Percentiles rank a stretch among this genome's conserved stretches.
Conservation (phyloP, 1,139 yeast species). For the Taphrina deformans region DNA sequence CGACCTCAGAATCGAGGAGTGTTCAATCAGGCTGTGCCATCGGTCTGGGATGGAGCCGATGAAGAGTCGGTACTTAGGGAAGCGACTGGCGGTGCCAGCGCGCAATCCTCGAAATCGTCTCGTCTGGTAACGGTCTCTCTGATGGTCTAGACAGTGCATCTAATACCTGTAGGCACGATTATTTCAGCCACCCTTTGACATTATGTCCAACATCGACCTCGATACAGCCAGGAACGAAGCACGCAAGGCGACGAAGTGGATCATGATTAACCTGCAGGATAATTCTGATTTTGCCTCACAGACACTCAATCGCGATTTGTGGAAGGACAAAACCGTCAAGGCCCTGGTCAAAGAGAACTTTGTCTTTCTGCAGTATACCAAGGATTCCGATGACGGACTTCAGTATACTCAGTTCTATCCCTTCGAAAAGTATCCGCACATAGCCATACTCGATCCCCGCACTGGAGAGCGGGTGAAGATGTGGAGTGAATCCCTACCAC, state of each 20-base stretch:
- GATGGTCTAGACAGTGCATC: background rate
- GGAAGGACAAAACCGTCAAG: slow-evolving; percentile 75
- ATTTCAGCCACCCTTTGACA: slow-evolving; percentile 91
- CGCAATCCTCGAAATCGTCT: slow-evolving; percentile 36
- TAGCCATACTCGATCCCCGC: slow-evolving; percentile 88
- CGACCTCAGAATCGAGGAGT: slow-evolving; percentile 34
- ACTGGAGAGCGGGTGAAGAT: slow-evolving; percentile 83
- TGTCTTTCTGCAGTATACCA: slow-evolving; percentile 69
- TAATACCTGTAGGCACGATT: slow-evolving; percentile 71
- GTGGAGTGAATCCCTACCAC: slow-evolving; percentile 57
- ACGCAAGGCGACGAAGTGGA: slow-evolving; percentile 68
- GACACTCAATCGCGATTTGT: slow-evolving; percentile 84
- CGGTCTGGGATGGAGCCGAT: slow-evolving; percentile 41
- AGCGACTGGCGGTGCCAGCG: slow-evolving; percentile 38
- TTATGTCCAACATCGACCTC: slow-evolving; percentile 65
- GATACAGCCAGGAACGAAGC: slow-evolving; percentile 72
- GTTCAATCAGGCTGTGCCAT: slow-evolving; percentile 36
- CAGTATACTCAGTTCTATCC: slow-evolving; percentile 72
- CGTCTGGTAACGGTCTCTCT: slow-evolving; percentile 31
- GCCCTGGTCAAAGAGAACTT: slow-evolving; percentile 65
- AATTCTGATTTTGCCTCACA: slow-evolving; percentile 83
- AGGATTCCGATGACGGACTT: slow-evolving; percentile 71
- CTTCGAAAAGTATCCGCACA: slow-evolving; percentile 73
- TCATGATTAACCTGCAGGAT: slow-evolving; percentile 84
- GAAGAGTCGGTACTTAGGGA: slow-evolving; percentile 37